Conservation (phyloP, 106 monocot species). For the Dioscorea dumetorum region DNA sequence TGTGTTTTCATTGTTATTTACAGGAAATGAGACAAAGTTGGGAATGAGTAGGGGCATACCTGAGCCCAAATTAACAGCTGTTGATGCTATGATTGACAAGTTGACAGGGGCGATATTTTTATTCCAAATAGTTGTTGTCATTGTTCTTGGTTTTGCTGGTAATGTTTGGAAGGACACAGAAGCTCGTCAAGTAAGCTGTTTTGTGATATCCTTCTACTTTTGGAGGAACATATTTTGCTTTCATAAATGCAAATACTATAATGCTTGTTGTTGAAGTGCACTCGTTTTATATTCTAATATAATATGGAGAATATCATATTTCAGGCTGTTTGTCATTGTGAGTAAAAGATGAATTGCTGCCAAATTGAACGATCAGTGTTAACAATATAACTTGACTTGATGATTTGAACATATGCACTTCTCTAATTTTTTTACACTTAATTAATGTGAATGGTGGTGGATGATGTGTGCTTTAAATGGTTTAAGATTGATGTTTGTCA, state of each 20-base stretch:
- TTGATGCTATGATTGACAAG: conserved; percentile 97
- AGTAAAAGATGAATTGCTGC: too few relatives aligned
- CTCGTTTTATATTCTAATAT: background rate
- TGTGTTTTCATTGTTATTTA: background rate
- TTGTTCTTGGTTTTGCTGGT: conserved; percentile 87
- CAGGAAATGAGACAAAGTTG: conserved; percentile 95
- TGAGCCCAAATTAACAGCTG: conserved; percentile 95
- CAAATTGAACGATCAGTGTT: too few relatives aligned
- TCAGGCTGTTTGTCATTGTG: too few relatives aligned
- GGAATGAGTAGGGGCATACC: conserved; percentile 96
- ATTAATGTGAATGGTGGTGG: too few relatives aligned
- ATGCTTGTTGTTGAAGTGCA: too few relatives aligned
- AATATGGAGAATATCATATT: too few relatives aligned
- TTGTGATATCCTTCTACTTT: background rate
- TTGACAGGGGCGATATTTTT: conserved; percentile 93
- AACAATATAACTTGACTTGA: too few relatives aligned
- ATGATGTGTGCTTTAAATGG: too few relatives aligned
- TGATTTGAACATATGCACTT: too few relatives aligned
- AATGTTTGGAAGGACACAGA: conserved; percentile 97
- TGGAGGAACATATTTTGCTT: background rate
- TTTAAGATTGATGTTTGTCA: too few relatives aligned
- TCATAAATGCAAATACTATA: too few relatives aligned
- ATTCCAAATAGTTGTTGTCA: conserved; percentile 95
- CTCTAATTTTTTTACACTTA: too few relatives aligned
- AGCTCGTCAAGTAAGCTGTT: conserved; percentile 66